phyloP scores from a whole-genome alignment of 352 stramenopile species.

The Elongisporangium prolatum region DNA sequence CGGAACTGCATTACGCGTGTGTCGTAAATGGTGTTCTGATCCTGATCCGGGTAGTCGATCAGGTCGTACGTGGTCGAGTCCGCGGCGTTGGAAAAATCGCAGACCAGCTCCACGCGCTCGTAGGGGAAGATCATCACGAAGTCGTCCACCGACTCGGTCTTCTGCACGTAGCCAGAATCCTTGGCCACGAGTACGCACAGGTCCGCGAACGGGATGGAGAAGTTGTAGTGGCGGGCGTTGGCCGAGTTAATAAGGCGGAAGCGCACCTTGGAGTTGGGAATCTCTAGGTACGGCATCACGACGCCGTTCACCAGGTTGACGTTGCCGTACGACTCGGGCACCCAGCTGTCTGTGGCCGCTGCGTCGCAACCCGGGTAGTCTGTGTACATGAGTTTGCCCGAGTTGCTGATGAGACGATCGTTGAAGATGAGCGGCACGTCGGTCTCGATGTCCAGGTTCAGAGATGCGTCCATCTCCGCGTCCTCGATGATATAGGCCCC shows the following conservation, averaged over 20 bases:
- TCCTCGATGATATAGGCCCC: slow-evolving; percentile 54
- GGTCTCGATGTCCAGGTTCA: slow-evolving; percentile 49
- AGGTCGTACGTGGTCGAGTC: slow-evolving; percentile 50
- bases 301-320: slow-evolving; percentile 56
- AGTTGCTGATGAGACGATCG: slow-evolving; percentile 34
- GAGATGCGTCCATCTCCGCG: slow-evolving; percentile 23
- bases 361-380: slow-evolving; percentile 35
- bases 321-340: slow-evolving; percentile 47
- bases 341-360: slow-evolving; percentile 27
- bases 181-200: slow-evolving; percentile 55
- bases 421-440: slow-evolving; percentile 44
- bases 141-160: slow-evolving; percentile 14
- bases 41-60: slow-evolving; percentile 32
- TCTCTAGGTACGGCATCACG: slow-evolving; percentile 45
- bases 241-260: slow-evolving; percentile 32
- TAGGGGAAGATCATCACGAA: slow-evolving; percentile 35
- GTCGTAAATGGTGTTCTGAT: slow-evolving; percentile 41
- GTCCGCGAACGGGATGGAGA: slow-evolving; percentile 57
- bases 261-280: slow-evolving; percentile 35
- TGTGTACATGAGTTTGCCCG: slow-evolving; percentile 43
- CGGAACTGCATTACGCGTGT: slow-evolving; percentile 39
- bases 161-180: slow-evolving; percentile 63
- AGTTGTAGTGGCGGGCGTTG: slow-evolving; percentile 54
- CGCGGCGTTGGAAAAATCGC: slow-evolving; percentile 35
- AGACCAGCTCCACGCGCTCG: slow-evolving; percentile 53